phyloP scores from a whole-genome alignment of 345 rosid genomes.

The Combretum micranthum region DNA sequence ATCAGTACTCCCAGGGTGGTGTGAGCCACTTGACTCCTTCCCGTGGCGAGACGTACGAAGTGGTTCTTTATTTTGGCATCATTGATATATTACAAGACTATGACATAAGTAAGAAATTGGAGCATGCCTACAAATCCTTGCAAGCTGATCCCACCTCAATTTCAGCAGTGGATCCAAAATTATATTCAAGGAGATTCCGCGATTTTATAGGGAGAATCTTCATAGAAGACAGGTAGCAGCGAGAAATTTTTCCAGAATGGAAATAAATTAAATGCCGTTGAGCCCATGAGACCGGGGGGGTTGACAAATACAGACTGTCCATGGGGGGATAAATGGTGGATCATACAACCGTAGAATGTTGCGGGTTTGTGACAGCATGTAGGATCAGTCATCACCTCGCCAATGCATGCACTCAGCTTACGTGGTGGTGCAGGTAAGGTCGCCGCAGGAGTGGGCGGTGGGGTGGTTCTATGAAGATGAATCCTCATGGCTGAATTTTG shows the following conservation, averaged over 20 bases:
- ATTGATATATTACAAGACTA: conserved; percentile 94
- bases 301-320: no score
- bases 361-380: no score
- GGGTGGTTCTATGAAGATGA: conserved; percentile 1
- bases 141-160: conserved; percentile 90
- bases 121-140: conserved; percentile 89
- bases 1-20: conserved; percentile 70
- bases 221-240: conserved; percentile 67
- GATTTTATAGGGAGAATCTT: conserved; percentile 88
- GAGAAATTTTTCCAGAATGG: background rate
- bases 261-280: background rate
- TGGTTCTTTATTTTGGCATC: conserved; percentile 82
- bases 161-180: conserved; percentile 95
- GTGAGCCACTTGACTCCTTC: conserved; percentile 40
- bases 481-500: conserved; percentile 39
- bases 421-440: no score
- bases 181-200: conserved; percentile 81
- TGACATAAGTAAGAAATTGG: conserved; percentile 87
- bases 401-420: no score
- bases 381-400: no score
- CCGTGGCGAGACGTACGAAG: conserved; percentile 64
- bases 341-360: no score
- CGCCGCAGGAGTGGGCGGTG: background rate
- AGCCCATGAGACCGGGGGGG: no score
- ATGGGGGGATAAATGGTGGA: no score